A percentile compares a stretch with the other conserved stretches of the same genome.
phyloP scores from a whole-genome alignment of 2,329 filamentous ascomycete genomes.

The Hawksworthiomyces lignivorus region DNA sequence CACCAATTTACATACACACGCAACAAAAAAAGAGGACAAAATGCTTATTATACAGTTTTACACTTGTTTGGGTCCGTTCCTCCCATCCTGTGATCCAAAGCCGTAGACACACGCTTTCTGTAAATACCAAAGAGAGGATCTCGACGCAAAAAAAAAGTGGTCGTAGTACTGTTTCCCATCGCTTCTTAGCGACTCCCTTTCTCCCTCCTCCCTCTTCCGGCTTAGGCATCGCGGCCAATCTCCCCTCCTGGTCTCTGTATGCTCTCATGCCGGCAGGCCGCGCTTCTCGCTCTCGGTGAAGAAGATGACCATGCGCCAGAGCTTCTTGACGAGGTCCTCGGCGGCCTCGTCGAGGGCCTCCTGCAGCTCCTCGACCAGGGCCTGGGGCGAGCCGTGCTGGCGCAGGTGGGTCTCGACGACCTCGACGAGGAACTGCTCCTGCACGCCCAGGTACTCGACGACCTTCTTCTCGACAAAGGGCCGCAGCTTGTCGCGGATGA shows the following conservation, averaged over 20 bases:
- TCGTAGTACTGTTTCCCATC: too few relatives aligned
- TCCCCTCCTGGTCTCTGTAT: too few relatives aligned
- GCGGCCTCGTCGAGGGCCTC: conserved; percentile 92
- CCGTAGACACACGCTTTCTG: too few relatives aligned
- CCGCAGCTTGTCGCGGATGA: conserved; percentile 77
- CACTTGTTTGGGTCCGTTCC: too few relatives aligned
- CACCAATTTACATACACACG: background rate
- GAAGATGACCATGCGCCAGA: conserved; percentile 98
- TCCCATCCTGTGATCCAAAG: too few relatives aligned
- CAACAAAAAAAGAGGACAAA: background rate
- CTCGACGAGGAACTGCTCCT: conserved; percentile 92
- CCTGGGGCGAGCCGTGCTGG: conserved; percentile 65
- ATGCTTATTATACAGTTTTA: too few relatives aligned
- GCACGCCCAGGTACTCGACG: conserved; percentile 89
- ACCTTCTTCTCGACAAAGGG: conserved; percentile 98
- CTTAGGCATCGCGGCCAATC: too few relatives aligned
- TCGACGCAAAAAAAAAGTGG: too few relatives aligned
- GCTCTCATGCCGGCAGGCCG: conserved; percentile 58
- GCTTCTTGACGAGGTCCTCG: conserved; percentile 86
- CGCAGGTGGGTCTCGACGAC: conserved; percentile 83
- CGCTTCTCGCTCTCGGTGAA: conserved; percentile 92
- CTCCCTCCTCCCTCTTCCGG: too few relatives aligned
- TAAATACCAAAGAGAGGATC: too few relatives aligned
- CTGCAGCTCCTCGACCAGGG: conserved; percentile 76
- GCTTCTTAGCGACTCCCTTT: too few relatives aligned